Percentiles rank a stretch among this genome's conserved stretches.
These are phyloP conservation scores for Mycena haematopus DNA, from an alignment of 768 basidiomycete species.

Conservation along the genomic window DNA sequence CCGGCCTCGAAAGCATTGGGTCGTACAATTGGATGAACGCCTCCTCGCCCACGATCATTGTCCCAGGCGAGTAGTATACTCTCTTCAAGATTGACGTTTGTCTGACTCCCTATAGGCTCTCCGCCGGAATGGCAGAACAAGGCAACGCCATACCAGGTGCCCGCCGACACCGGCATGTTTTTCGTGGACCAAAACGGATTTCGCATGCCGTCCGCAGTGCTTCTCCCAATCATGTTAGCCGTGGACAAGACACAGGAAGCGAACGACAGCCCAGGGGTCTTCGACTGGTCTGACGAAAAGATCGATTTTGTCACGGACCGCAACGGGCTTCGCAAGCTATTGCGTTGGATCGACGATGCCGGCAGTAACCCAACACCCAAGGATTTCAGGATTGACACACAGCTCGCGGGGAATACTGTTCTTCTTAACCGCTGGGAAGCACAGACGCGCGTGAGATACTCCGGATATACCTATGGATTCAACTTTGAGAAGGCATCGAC, in stretches of 20 bases:
- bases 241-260: constrained; percentile 42
- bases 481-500: constrained; percentile 69
- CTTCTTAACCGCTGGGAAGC: constrained; percentile 67
- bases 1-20: constrained; percentile 49
- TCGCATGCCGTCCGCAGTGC: constrained; percentile 40
- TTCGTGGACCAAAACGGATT: constrained; percentile 67
- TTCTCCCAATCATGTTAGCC: constrained; percentile 57
- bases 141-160: constrained; percentile 56
- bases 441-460: constrained; percentile 41
- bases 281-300: constrained; percentile 40
- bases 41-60: constrained; percentile 53
- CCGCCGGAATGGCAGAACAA: constrained; percentile 63
- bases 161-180: constrained; percentile 55
- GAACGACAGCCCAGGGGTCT: constrained; percentile 23
- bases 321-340: constrained; percentile 59
- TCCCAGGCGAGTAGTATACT: constrained; percentile 56
- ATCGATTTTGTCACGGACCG: constrained; percentile 60
- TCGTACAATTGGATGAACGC: constrained; percentile 63
- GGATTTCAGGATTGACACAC: constrained; percentile 74
- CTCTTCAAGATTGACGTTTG: not conserved
- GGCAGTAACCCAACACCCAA: constrained; percentile 39
- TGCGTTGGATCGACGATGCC: constrained; percentile 47
- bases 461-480: constrained; percentile 56
- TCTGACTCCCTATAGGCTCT: constrained; percentile 49
- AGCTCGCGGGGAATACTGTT: constrained; percentile 67